Base-by-base conservation (phyloP, 768 basidiomycete genomes). In the Calocybe gangraenosa region DNA sequence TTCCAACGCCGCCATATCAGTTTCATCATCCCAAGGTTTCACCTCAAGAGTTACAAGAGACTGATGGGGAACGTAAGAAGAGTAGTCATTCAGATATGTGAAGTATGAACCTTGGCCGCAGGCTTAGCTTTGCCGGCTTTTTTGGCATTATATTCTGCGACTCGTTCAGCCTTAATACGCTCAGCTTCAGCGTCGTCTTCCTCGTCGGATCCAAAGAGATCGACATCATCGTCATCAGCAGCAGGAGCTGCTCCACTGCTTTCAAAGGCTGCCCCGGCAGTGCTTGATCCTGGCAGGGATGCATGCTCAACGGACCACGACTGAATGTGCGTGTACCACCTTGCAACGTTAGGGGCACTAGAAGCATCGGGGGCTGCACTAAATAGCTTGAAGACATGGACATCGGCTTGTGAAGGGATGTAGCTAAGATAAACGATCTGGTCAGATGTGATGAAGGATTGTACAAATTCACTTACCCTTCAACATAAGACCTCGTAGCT, bases 21-120 rank as follows among this genome's bases (percentile, higher is more conserved):
- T 99, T 74, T 96, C 93, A 62, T 98, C 95, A 65, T 98, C 95
- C 95, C 93, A 96, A 32, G 95, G 94, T 71, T 99, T 99, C 51
- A 99, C 93, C 56, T 98, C 95, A 56, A 98, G 71, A 37, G 95
- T 99, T 40, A 99, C 96, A 50, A 99, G 83, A 55, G 96, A 98
- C 92, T 97, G 65, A 15, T 37, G 20, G 36, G 22, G 34, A 25
- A 20, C 22, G 10, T 46, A 14, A 40, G 55, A 34, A 38, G 31
- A 28, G 48, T 33, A 40, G 18, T 38, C 32, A 21, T 36, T 17
- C 49, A 3, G 7, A 31, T 43, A 46, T 10, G 41, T 44, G 30
- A 30, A 36, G 43, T 6, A 21, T 35, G 36, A 28, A 89, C 89
- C 79, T 97, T 97, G 60, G 92, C 93, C 40, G 78, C 67, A 30